These are phyloP conservation scores for Aspergillus bombycis DNA, from an alignment of 2,329 filamentous ascomycete genomes.

Conservation along the genomic window DNA sequence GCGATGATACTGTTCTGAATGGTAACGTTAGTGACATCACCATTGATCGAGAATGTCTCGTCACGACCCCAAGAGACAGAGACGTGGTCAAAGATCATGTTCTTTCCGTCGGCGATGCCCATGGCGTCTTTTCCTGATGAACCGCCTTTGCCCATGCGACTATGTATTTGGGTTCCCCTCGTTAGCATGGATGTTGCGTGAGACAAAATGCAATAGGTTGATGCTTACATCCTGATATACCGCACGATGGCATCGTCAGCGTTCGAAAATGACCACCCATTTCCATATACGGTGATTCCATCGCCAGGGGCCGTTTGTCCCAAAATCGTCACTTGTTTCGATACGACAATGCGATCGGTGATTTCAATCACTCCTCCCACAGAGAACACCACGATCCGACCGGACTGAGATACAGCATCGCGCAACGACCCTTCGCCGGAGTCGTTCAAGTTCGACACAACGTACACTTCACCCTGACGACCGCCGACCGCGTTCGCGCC, in stretches of 20 bases:
- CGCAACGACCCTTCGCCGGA: slow-evolving; percentile 54
- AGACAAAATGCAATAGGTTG: neutral
- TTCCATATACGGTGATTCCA: slow-evolving; percentile 58
- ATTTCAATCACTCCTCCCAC: slow-evolving; percentile 57
- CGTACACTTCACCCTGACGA: slow-evolving; percentile 51
- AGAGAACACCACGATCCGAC: slow-evolving; percentile 56
- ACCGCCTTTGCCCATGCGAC: slow-evolving; percentile 45
- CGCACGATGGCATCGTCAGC: slow-evolving; percentile 58
- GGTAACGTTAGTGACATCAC: slow-evolving; percentile 52
- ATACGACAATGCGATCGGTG: slow-evolving; percentile 50
- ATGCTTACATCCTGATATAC: slow-evolving; percentile 55
- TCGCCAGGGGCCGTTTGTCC: slow-evolving; percentile 56
- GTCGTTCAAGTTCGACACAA: slow-evolving; percentile 55
- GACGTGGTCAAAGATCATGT: slow-evolving; percentile 62
- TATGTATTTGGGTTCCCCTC: neutral
- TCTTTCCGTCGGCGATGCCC: slow-evolving; percentile 55
- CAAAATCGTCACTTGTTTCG: slow-evolving; percentile 53
- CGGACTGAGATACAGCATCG: slow-evolving; percentile 52
- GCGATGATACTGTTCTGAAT: slow-evolving; percentile 58
- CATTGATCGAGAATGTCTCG: slow-evolving; percentile 58
- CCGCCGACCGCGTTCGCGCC: slow-evolving; percentile 53
- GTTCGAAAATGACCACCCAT: slow-evolving; percentile 56
- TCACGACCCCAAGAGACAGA: slow-evolving; percentile 59
- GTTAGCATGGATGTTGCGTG: neutral
- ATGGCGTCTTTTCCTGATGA: slow-evolving; percentile 58